Evolutionary conservation across 2,329 filamentous ascomycete genomes (phyloP), one percentile per base, ranked within the genome.

Genomic region (Cadophora malorum): DNA sequence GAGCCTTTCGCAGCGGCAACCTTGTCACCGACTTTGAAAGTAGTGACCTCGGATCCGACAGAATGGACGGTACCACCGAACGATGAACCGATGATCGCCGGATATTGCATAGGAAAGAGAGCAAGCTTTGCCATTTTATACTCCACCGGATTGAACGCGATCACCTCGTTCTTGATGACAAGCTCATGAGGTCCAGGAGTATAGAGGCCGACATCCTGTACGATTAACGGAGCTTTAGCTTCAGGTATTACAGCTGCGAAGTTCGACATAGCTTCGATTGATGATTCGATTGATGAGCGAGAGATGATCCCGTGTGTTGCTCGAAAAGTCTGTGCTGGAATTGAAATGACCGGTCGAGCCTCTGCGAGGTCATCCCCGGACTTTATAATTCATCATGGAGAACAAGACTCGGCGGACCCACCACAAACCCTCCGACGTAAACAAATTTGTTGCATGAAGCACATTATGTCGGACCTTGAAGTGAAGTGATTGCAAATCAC

Each of bases 131-230:
- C 67, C n/a, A 76, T 61, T 74, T 47, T 81, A 70, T 68, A 65
- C 67, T 83, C 81, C 31, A 78, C 64, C 1, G 78, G 78, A 67
- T 80, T 79, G 66, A 81, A 74, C 8, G 78, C 79, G 1, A 79
- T 69, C 12, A 78, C 77, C 53, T 68, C 58, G 55, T 76, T 77
- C 31, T 73, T 71, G 70, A 80, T 70, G 53, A 79, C 64, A 52
- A 80, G 67, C 60, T 78, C 74, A 65, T 74, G 61, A 2, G 69
- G 67, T 0, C 64, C 64, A 4, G 74, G 75, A 6, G 70, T 67
- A 1, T 76, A 77, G 62, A 79, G 79, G 0, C 79, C 77, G 4
- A 80, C 80, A 10, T 75, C 69, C 2, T 72, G 67, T 61, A 83
- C 77, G 10, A 74, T 69, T 12, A 79, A 70, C 10, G 78, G 74